These are phyloP conservation scores for Phytophthora ramorum DNA, from an alignment of 352 stramenopile genomes.

Conservation along the genomic window DNA sequence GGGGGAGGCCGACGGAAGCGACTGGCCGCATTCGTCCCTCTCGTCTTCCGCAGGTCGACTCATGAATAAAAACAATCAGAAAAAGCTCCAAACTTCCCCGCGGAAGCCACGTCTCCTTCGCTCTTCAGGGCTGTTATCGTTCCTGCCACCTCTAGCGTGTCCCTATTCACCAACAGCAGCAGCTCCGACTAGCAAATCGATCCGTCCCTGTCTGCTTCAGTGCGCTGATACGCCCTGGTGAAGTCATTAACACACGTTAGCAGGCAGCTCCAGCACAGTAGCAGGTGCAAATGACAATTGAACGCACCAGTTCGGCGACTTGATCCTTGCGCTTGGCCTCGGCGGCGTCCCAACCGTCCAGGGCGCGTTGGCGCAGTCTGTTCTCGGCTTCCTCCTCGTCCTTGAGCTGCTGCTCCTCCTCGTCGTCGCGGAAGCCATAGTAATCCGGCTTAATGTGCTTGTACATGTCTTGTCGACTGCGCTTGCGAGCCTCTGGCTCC, in stretches of 20 bases:
- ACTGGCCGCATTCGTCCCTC: neutral
- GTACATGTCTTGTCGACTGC: slow-evolving; percentile 87
- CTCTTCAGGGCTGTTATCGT: neutral
- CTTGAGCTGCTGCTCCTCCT: slow-evolving; percentile 60
- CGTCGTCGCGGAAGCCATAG: slow-evolving; percentile 77
- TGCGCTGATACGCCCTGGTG: slow-evolving; percentile 16
- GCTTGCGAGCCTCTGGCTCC: slow-evolving; percentile 62
- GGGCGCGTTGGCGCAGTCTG: slow-evolving; percentile 52
- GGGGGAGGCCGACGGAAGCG: neutral
- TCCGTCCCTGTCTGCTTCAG: slow-evolving; percentile 12
- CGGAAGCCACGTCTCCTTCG: slow-evolving; percentile 8
- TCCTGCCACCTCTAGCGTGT: neutral
- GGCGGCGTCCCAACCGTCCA: slow-evolving; percentile 62
- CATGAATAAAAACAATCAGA: slow-evolving; percentile 32
- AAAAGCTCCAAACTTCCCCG: slow-evolving; percentile 29
- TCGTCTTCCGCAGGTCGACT: slow-evolving; percentile 15
- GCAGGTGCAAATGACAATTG: neutral
- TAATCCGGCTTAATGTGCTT: slow-evolving; percentile 91
- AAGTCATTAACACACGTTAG: slow-evolving; percentile 9
- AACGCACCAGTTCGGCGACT: slow-evolving; percentile 45
- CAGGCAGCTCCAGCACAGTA: neutral
- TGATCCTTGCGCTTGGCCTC: slow-evolving; percentile 50
- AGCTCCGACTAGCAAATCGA: slow-evolving; percentile 16
- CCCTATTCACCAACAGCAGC: neutral
- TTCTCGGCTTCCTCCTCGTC: slow-evolving; percentile 60